Evolutionary conservation across 805 yeast species (phyloP), one percentile per base, ranked within the genome.

Genomic region (Gaillardinia entomophila): DNA sequence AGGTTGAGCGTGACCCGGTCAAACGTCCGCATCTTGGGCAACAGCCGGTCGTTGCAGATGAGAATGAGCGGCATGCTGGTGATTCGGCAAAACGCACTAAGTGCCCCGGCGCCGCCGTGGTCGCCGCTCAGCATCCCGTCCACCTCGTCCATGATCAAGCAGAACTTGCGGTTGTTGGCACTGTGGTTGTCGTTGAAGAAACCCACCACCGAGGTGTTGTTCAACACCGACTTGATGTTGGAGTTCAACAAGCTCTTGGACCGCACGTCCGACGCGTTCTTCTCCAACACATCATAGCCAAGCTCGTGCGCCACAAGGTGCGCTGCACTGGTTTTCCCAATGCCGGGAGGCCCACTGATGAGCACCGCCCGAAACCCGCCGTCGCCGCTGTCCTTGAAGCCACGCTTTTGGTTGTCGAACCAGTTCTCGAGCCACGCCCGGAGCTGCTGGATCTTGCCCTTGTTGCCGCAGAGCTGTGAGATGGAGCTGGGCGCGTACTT

Each of bases 71-170:
- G 98, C 46, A 90, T 85, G 27, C 78, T 72, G 0, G 97, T 88
- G 31, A 78, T 80, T 27, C 82, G 72, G 53, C 97, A 89, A 46
- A 86, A 82, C 26, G 82, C 79, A 0, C 97, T 87, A 57, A 92
- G 70, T 38, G 88, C 94, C 16, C 96, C 97, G 17, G 92, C 96
- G 41, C 99, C 99, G 40, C 99, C 99, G 47, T 92, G 81, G 59
- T 92, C 99, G 42, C 99, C 99, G 51, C 94, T 88, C 26, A 96
- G 86, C 97, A 92, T 92, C 46, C 99, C 99, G 57, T 92, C 99
- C 19, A 92, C 97, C 63, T 92, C 99, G 61, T 92, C 99, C 97
- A 92, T 88, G 41, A 92, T 82, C 29, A 92, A 68, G 34, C 88
- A 86, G 46, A 90, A 79, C 38, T 74, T 79, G 32, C 73, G 70